Conservation (phyloP, 352 stramenopile genomes). For the Globisporangium abappressorium region DNA sequence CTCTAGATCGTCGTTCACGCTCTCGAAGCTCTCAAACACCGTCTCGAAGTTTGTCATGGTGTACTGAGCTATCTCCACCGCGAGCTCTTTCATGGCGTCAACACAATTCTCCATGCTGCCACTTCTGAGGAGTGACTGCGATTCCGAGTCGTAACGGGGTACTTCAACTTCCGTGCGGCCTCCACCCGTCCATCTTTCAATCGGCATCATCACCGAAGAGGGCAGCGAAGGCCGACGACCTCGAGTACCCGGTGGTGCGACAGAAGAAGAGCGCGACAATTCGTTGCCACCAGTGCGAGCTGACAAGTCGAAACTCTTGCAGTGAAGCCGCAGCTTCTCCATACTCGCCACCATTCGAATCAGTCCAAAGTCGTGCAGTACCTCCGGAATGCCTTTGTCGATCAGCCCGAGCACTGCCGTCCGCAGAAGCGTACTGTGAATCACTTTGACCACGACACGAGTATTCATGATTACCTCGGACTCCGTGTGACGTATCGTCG, state of each 20-base stretch:
- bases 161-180: background rate
- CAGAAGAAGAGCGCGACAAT: background rate
- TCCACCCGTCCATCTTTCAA: background rate
- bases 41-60: constrained; percentile 13
- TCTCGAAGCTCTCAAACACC: constrained; percentile 24
- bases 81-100: background rate
- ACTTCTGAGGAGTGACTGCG: background rate
- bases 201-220: background rate
- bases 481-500: constrained; percentile 20
- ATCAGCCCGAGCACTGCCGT: constrained; percentile 28
- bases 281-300: background rate
- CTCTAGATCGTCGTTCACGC: constrained; percentile 21
- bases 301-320: background rate
- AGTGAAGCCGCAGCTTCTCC: constrained; percentile 7
- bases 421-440: constrained; percentile 24
- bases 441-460: constrained; percentile 20
- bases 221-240: background rate
- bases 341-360: constrained; percentile 19
- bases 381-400: constrained; percentile 25
- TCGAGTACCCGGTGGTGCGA: background rate
- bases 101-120: background rate
- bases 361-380: constrained; percentile 25
- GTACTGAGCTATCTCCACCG: background rate
- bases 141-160: background rate
- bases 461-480: constrained; percentile 22